phyloP scores from a whole-genome alignment of 352 stramenopile species.

The Thraustotheca clavata region DNA sequence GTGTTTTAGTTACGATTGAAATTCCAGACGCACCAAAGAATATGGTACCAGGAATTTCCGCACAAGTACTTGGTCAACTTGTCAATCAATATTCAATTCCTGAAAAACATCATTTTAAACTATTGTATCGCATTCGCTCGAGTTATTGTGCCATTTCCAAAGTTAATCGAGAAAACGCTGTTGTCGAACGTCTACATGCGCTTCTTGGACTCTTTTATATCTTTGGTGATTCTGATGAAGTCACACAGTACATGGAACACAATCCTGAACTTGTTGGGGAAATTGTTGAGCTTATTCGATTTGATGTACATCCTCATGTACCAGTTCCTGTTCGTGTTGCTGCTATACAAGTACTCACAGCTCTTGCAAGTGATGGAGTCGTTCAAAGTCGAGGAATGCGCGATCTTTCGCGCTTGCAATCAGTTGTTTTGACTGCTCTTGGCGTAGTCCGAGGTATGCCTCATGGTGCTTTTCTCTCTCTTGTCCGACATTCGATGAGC shows the following conservation, averaged over 20 bases:
- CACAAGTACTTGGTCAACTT: slow-evolving; percentile 43
- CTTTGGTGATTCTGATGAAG: slow-evolving; percentile 64
- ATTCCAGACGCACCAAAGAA: slow-evolving; percentile 25
- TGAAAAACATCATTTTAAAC: slow-evolving; percentile 53
- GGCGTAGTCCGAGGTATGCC: slow-evolving; percentile 70
- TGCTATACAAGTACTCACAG: slow-evolving; percentile 62
- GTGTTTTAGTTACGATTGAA: slow-evolving; percentile 31
- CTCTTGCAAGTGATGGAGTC: slow-evolving; percentile 66
- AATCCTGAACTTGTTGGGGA: slow-evolving; percentile 62
- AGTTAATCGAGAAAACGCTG: slow-evolving; percentile 34
- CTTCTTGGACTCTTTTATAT: slow-evolving; percentile 65
- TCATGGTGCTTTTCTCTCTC: slow-evolving; percentile 69
- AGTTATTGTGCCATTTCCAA: slow-evolving; percentile 28
- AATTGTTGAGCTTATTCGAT: slow-evolving; percentile 65
- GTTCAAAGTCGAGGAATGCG: slow-evolving; percentile 54
- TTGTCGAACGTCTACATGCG: slow-evolving; percentile 62
- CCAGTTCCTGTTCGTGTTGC: slow-evolving; percentile 48
- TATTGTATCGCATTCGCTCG: slow-evolving; percentile 56
- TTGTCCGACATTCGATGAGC: slow-evolving; percentile 71
- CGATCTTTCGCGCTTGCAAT: slow-evolving; percentile 56
- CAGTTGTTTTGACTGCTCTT: slow-evolving; percentile 63
- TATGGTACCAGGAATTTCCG: slow-evolving; percentile 22
- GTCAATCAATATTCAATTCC: slow-evolving; percentile 46
- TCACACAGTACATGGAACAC: slow-evolving; percentile 69
- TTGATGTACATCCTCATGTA: slow-evolving; percentile 54